These are phyloP conservation scores for Linum usitatissimum DNA, from an alignment of 345 rosid species.

Conservation along the genomic window DNA sequence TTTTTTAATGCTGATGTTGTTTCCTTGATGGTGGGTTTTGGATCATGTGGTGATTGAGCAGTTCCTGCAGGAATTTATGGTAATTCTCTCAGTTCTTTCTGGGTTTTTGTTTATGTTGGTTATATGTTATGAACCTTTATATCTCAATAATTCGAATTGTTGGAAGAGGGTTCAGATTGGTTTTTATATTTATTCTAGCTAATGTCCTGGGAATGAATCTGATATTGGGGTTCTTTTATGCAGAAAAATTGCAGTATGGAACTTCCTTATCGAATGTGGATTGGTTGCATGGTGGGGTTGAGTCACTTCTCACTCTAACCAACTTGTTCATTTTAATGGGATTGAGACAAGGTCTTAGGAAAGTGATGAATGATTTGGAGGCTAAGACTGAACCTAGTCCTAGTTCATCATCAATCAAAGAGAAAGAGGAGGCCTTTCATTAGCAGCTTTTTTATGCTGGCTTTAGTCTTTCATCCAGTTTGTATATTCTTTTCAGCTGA, in stretches of 20 bases:
- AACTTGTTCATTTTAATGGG: slow-evolving; percentile 83
- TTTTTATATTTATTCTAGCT: neutral
- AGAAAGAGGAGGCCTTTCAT: slow-evolving; percentile 24
- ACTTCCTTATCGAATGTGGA: slow-evolving; percentile 88
- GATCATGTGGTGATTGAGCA: slow-evolving; percentile 22
- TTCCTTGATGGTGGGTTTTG: slow-evolving; percentile 11
- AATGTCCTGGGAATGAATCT: neutral
- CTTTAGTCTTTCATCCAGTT: neutral
- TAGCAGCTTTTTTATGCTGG: slow-evolving; percentile 12
- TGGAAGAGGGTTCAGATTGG: no score
- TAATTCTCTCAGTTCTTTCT: slow-evolving; percentile 18
- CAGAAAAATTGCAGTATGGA: slow-evolving; percentile 78
- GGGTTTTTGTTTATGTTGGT: neutral
- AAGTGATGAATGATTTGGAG: slow-evolving; percentile 22
- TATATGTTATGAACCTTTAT: no score
- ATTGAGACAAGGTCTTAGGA: slow-evolving; percentile 62
- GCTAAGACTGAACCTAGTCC: slow-evolving; percentile 12
- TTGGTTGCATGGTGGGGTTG: slow-evolving; percentile 93
- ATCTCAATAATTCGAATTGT: no score
- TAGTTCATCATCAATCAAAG: slow-evolving; percentile 13
- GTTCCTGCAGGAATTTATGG: slow-evolving; percentile 94
- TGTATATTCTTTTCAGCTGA: neutral
- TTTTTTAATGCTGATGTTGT: neutral
- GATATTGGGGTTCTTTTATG: slow-evolving; percentile 12
- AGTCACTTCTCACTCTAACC: slow-evolving; percentile 76